phyloP scores from a whole-genome alignment of 345 rosid species.

The Brassica carinata region DNA sequence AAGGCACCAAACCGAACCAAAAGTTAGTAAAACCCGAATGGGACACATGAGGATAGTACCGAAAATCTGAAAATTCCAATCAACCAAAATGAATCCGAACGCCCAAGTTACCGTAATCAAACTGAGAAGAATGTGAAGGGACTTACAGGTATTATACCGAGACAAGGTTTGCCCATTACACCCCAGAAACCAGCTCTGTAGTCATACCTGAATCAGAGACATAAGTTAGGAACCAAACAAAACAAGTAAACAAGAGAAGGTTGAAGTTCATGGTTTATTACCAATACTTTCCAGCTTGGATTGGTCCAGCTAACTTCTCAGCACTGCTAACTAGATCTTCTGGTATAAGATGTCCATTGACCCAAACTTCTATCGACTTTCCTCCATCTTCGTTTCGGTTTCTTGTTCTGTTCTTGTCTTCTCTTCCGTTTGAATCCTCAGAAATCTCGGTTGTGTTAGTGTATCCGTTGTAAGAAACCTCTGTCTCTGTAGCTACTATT shows the following conservation, averaged over 20 bases:
- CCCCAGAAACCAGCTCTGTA: slow-evolving; percentile 85
- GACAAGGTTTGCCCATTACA: slow-evolving; percentile 60
- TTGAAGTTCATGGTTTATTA: slow-evolving; percentile 18
- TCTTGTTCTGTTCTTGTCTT: slow-evolving; percentile 45
- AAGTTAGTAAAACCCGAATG: no score
- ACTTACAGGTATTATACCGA: slow-evolving; percentile 78
- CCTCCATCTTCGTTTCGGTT: slow-evolving; percentile 30
- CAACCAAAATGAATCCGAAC: no score
- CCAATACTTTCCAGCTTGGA: slow-evolving; percentile 77
- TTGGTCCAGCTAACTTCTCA: slow-evolving; percentile 66
- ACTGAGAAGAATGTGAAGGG: background rate
- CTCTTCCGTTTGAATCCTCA: slow-evolving; percentile 53
- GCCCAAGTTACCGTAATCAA: background rate
- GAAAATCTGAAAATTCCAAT: no score
- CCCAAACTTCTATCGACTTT: slow-evolving; percentile 45
- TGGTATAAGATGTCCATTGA: slow-evolving; percentile 61
- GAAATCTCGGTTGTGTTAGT: slow-evolving; percentile 41
- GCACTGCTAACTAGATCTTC: slow-evolving; percentile 54
- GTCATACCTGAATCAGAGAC: slow-evolving; percentile 61
- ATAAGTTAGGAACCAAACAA: slow-evolving; percentile 13
- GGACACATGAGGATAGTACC: no score
- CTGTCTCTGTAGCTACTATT: slow-evolving; percentile 49
- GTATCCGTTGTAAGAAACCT: slow-evolving; percentile 50
- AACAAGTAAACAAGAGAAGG: background rate
- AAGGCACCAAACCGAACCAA: no score